Percentiles rank a stretch among this genome's conserved stretches.
These are phyloP conservation scores for Cercophora samala DNA, from an alignment of 495 filamentous ascomycete genomes.

Conservation along the genomic window DNA sequence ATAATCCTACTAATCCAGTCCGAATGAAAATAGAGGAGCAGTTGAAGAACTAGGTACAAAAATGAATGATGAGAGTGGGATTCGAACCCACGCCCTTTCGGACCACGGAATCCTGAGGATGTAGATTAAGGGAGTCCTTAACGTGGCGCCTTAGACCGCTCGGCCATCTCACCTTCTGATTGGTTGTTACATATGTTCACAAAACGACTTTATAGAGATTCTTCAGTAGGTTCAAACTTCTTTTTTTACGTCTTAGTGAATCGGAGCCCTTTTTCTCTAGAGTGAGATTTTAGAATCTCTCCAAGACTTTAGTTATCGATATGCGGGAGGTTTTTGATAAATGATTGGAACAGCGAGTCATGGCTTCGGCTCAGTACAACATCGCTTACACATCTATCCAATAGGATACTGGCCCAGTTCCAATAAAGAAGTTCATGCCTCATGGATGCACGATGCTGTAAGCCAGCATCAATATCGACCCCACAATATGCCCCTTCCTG, in stretches of 20 bases:
- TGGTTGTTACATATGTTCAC: no score
- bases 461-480: background rate
- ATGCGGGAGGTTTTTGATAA: background rate
- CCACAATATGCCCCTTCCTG: background rate
- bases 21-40: no score
- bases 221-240: no score
- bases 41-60: no score
- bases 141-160: background rate
- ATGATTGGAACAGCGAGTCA: background rate
- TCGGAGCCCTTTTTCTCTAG: no score
- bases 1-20: no score
- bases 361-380: background rate
- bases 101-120: conserved; percentile 31
- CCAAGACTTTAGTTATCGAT: background rate
- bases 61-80: conserved; percentile 30
- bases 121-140: conserved; percentile 5
- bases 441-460: background rate
- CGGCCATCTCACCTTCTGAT: background rate
- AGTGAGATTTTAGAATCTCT: background rate
- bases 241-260: no score
- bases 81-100: conserved; percentile 42
- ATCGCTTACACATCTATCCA: background rate
- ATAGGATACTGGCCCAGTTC: background rate
- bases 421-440: background rate
- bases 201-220: no score